phyloP scores from a whole-genome alignment of 768 basidiomycete genomes.

The Phylloporus sp. region DNA sequence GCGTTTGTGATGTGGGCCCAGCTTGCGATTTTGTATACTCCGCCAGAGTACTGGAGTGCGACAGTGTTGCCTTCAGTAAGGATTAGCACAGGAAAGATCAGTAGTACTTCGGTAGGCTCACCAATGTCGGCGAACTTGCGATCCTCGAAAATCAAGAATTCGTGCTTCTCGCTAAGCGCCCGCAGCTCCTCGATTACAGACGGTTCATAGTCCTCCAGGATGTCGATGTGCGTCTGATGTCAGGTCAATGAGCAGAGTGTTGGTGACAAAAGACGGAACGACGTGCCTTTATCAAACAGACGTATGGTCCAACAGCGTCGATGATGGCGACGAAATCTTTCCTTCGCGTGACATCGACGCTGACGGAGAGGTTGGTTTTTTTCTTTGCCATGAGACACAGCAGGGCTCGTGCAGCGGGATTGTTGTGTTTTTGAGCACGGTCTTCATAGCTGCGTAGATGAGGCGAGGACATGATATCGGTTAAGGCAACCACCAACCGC shows the following conservation, averaged over 20 bases:
- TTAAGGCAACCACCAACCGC: not conserved
- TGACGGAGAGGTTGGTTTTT: constrained; percentile 88
- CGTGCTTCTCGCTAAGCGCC: constrained; percentile 69
- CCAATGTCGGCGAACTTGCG: constrained; percentile 99
- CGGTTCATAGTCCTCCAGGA: constrained; percentile 85
- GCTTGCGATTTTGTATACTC: constrained; percentile 86
- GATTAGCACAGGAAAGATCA: not conserved
- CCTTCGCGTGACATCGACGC: constrained; percentile 85
- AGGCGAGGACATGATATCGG: constrained; percentile 30
- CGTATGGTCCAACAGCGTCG: constrained; percentile 81
- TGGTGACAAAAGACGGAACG: constrained; percentile 5
- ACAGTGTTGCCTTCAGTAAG: constrained; percentile 85
- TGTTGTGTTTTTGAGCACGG: constrained; percentile 53
- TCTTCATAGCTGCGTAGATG: constrained; percentile 54
- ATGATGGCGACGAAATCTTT: constrained; percentile 80
- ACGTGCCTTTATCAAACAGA: constrained; percentile 90
- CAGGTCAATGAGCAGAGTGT: constrained; percentile 22
- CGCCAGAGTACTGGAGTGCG: constrained; percentile 87
- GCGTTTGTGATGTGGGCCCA: constrained; percentile 99
- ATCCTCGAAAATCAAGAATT: constrained; percentile 97
- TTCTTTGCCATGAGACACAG: constrained; percentile 83
- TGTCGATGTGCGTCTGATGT: constrained; percentile 90
- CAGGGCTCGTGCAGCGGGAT: constrained; percentile 74
- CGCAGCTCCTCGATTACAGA: constrained; percentile 65
- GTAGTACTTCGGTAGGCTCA: constrained; percentile 31